Conservation (phyloP, 805 yeast species). For the Starmerella khaoyaiensis region DNA sequence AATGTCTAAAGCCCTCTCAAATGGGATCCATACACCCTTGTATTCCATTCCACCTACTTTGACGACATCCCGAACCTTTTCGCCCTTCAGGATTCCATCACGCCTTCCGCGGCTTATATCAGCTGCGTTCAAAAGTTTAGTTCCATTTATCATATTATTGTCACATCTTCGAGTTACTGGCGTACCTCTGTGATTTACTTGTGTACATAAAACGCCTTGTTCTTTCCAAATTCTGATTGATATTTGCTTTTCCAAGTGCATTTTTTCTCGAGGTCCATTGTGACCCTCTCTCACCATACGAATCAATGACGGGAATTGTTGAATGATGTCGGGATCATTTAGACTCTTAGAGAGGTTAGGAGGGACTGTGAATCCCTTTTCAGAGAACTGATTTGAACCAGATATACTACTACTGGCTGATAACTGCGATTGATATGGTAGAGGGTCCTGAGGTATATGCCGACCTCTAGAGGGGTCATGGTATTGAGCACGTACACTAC, state of each 20-base stretch:
- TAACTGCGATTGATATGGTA: too few relatives aligned
- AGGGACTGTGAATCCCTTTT: too few relatives aligned
- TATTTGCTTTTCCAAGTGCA: conserved; percentile 3
- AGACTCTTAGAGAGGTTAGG: too few relatives aligned
- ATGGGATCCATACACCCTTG: conserved; percentile 25
- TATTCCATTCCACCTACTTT: conserved; percentile 21
- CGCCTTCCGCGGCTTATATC: conserved; percentile 21
- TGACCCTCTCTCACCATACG: conserved; percentile 4
- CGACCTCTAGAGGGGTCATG: too few relatives aligned
- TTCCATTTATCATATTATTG: conserved; percentile 25
- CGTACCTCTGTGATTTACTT: conserved; percentile 14
- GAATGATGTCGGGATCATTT: conserved; percentile 1
- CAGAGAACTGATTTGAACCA: too few relatives aligned
- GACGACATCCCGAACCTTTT: conserved; percentile 21
- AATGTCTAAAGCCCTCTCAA: conserved; percentile 21
- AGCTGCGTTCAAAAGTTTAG: conserved; percentile 21
- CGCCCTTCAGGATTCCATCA: conserved; percentile 22
- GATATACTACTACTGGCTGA: too few relatives aligned
- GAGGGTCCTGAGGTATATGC: too few relatives aligned
- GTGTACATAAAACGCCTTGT: conserved; percentile 20
- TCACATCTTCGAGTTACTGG: conserved; percentile 20
- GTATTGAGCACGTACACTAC: too few relatives aligned
- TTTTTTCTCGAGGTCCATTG: conserved; percentile 10
- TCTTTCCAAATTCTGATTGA: conserved; percentile 20
- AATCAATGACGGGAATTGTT: conserved; percentile 13